phyloP scores from a whole-genome alignment of 2,329 filamentous ascomycete species.

The Calonectria pseudoreteaudii region DNA sequence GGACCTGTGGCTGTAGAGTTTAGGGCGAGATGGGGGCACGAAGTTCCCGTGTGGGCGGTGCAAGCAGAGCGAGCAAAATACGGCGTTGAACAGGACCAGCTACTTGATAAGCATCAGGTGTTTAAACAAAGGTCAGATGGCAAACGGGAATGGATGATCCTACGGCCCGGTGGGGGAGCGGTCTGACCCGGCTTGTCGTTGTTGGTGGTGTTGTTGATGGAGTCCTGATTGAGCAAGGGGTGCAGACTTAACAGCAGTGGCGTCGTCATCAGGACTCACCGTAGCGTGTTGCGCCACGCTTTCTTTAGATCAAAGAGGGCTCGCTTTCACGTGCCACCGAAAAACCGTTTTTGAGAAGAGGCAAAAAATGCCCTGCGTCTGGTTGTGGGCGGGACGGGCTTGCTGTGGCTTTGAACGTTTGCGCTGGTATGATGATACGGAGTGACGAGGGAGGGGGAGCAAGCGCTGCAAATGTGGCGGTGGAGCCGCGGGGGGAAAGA shows the following conservation, averaged over 20 bases:
- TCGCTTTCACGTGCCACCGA: background rate
- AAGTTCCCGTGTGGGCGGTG: background rate
- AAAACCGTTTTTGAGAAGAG: background rate
- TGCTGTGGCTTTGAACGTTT: background rate
- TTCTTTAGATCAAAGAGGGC: background rate
- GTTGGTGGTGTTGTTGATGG: conserved; percentile 12
- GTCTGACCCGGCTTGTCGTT: conserved; percentile 14
- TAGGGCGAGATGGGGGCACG: background rate
- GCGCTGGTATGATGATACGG: background rate
- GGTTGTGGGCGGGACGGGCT: background rate
- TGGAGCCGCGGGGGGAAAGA: background rate
- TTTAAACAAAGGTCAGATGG: background rate
- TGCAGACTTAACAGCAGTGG: background rate
- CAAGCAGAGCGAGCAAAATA: background rate
- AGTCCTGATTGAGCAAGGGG: background rate
- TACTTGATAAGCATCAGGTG: background rate
- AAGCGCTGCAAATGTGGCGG: conserved; percentile 5
- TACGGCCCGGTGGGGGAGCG: conserved; percentile 14
- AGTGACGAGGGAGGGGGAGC: background rate
- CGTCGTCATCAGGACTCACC: conserved; percentile 5
- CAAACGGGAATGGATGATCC: conserved; percentile 9
- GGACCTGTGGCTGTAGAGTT: background rate
- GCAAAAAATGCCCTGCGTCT: background rate
- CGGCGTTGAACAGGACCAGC: background rate
- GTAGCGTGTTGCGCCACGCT: background rate